Evolutionary conservation across 1,284 basidiomycete species (phyloP).

Genomic region (Rugosomyces carneus): DNA sequence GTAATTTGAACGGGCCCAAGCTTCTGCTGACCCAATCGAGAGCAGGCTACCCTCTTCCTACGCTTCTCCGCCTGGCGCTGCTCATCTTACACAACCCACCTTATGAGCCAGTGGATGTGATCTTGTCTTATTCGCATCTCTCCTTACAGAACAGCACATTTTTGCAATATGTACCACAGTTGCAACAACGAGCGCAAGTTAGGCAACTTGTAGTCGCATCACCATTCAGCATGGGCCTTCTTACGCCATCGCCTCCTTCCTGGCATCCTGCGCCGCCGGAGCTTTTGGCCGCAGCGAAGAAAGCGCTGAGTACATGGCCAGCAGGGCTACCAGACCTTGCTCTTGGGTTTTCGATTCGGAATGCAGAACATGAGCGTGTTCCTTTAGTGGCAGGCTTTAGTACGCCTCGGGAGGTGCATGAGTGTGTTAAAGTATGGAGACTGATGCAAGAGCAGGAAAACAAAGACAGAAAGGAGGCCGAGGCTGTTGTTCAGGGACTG

Average conservation of each 20-base stretch:
- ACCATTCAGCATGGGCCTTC: conserved; percentile 88
- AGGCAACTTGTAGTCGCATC: conserved; percentile 78
- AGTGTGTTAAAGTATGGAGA: conserved; percentile 63
- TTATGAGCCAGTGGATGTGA: conserved; percentile 67
- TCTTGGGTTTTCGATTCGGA: conserved; percentile 64
- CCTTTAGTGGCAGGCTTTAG: conserved; percentile 78
- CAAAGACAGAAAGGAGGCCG: conserved; percentile 40
- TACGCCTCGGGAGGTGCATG: conserved; percentile 66
- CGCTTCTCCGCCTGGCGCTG: conserved; percentile 77
- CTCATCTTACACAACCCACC: conserved; percentile 63
- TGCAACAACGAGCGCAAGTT: conserved; percentile 61
- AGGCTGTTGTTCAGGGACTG: conserved; percentile 40
- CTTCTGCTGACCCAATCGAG: neutral
- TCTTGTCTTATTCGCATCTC: conserved; percentile 86
- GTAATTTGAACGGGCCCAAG: neutral
- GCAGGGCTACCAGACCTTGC: conserved; percentile 65
- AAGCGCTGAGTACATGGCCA: conserved; percentile 32
- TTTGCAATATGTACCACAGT: conserved; percentile 51
- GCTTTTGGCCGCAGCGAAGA: conserved; percentile 39
- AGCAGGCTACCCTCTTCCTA: conserved; percentile 84
- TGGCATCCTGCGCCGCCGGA: conserved; percentile 83
- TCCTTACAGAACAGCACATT: conserved; percentile 78
- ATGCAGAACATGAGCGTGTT: conserved; percentile 38
- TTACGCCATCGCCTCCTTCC: conserved; percentile 57
- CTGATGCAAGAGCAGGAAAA: conserved; percentile 38